Base-by-base conservation (phyloP, 768 basidiomycete species). In the Symmetrospora coprosmae region DNA sequence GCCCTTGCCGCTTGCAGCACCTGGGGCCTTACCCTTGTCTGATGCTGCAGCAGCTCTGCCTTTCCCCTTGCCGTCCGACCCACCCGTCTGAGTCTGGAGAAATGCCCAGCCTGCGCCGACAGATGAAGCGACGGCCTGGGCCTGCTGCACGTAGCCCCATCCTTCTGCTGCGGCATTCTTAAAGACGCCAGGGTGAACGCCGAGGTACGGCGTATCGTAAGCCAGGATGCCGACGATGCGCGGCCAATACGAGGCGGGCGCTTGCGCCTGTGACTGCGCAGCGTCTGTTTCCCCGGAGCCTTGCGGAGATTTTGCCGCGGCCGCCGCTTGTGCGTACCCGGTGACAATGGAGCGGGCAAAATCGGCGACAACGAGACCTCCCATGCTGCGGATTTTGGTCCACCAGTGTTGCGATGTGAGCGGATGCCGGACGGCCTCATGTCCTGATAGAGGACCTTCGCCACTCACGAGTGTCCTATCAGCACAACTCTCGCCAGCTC, bases 101-200 rank as follows among this genome's bases (percentile, higher is more conserved):
- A 34, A 58, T 14, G 55, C 19, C 40, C 39, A 43, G 17, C 55
- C 55, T 43, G 43, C 41, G 9, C 55, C 55, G 8, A 37, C 55
- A 4, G 55, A 27, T 17, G 55, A 43, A 31, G 55, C 55, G 30
- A 58, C 55, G 19, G 55, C 55, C 37, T 58, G 55, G 17, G 55
- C 55, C 46, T 58, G 55, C 55, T 58, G 55, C 9, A 58, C 55
- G 31, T 58, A 58, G n/a, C 31, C 28, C 55, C 55, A 58, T 30
- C 41, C 55, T 21, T 58, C 55, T 6, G 55, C 46, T 31, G 43
- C 55, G 9, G 55, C 31, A 31, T 58, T 58, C 55, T 58, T 58
- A 43, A 58, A 58, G 2, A 43, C 46, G 25, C 55, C 55, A 21
- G 55, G 55, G 23, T 58, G 55, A 13, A 58, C 55, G 37, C 55